phyloP scores from a whole-genome alignment of 2,329 filamentous ascomycete species.

The Gremmenia infestans region DNA sequence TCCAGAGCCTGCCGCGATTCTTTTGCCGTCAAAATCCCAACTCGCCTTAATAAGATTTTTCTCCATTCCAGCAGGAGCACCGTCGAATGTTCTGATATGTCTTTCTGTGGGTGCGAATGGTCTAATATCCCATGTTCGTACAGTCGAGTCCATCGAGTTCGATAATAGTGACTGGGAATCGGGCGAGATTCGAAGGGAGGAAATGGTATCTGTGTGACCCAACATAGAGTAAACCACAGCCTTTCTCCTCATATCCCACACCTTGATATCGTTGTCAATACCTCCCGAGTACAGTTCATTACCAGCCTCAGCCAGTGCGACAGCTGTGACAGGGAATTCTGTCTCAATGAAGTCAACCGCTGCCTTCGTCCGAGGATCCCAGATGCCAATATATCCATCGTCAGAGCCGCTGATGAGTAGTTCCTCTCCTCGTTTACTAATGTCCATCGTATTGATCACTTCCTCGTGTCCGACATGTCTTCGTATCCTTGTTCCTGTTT shows the following conservation, averaged over 20 bases:
- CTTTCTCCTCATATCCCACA: slow-evolving; percentile 95
- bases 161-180: slow-evolving; percentile 88
- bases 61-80: slow-evolving; percentile 81
- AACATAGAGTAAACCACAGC: slow-evolving; percentile 79
- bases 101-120: slow-evolving; percentile 89
- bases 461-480: slow-evolving; percentile 91
- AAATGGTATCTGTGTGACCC: slow-evolving; percentile 88
- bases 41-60: slow-evolving; percentile 87
- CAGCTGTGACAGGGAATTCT: slow-evolving; percentile 85
- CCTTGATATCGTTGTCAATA: slow-evolving; percentile 95
- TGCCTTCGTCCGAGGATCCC: slow-evolving; percentile 89
- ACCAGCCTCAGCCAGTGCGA: slow-evolving; percentile 87
- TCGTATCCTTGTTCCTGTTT: slow-evolving; percentile 86
- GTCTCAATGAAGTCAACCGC: slow-evolving; percentile 86
- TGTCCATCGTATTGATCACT: slow-evolving; percentile 87
- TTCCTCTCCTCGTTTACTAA: slow-evolving; percentile 86
- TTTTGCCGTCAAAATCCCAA: slow-evolving; percentile 84
- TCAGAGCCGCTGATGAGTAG: slow-evolving; percentile 87
- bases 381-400: slow-evolving; percentile 89
- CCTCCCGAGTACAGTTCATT: slow-evolving; percentile 93
- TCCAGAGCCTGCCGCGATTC: slow-evolving; percentile 81
- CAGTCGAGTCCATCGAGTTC: slow-evolving; percentile 90
- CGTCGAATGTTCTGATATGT: slow-evolving; percentile 83
- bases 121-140: slow-evolving; percentile 91
- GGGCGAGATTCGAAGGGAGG: slow-evolving; percentile 84